Evolutionary conservation across 192 early-diverging fungal genomes (phyloP), one percentile per base, ranked within the genome.

Genomic region (Linnemannia hyalina): DNA sequence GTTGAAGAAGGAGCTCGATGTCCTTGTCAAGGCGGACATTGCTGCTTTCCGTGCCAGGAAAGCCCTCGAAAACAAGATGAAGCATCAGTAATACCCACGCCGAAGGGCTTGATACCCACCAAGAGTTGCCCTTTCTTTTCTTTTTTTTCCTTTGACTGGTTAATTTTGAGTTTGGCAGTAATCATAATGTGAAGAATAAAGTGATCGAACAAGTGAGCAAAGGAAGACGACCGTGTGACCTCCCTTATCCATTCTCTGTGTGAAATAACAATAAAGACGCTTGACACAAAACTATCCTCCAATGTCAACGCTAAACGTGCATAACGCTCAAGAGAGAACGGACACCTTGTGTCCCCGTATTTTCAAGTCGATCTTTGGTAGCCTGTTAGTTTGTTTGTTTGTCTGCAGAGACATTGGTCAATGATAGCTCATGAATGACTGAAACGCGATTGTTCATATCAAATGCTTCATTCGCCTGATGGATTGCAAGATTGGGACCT

Each of bases 1-100:
- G 4, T 85, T 97, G 35, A 88, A 93, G 71, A 81, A 91, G 76
- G 90, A 93, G 63, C 81, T 98, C 41, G 89, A 93, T 60, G 85
- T 68, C 23, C 88, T 90, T 54, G 92, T 96, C 36, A 83, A 89
- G 49, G 83, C 83, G 26, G 90, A 91, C 38, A 89, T 97, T 73
- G 88, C 87, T 29, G 89, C 82, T 36, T 93, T 90, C 75, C 80
- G 80, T 40, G 90, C 89, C 44, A 81, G 80, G 81, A 74, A 89
- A 38, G 79, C 76, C 35, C 68, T 60, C 41, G 80, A 68, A 6
- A 32, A 75, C 22, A 76, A 82, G 42, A 23, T 36, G 23, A 79
- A 84, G 73, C 52, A 63, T 11, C 29, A 65, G 60, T 65, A 32
- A 65, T 5, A 3, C 10, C 11, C 10, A 15, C 11, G 29, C 18